Evolutionary conservation across 2,329 filamentous ascomycete species (phyloP).

Genomic region (Alternaria arbusti): DNA sequence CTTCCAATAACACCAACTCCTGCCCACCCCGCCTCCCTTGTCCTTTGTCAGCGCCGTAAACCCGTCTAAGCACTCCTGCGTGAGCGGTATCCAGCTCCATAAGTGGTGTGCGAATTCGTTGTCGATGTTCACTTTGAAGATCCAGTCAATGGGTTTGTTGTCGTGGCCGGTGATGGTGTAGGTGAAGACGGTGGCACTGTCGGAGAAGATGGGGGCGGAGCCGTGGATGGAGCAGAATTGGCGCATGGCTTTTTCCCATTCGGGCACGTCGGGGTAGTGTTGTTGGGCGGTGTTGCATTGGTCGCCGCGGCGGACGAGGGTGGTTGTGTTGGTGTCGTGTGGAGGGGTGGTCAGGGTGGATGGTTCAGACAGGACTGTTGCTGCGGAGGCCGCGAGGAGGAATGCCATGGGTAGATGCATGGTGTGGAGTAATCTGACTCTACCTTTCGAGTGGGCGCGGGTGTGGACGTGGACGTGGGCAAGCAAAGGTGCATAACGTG

Average conservation of each 20-base stretch:
- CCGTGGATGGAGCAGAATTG: not conserved
- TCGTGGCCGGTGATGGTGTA: not conserved
- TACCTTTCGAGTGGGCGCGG: not conserved
- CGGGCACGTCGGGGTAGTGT: not conserved
- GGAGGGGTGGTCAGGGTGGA: not conserved
- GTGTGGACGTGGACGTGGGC: not conserved
- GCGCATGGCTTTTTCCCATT: not conserved
- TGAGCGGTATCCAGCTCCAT: not conserved
- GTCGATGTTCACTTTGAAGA: not conserved
- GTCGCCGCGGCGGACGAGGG: not conserved
- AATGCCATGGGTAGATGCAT: not conserved
- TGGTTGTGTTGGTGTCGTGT: not conserved
- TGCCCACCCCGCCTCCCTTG: not conserved
- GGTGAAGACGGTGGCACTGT: not conserved
- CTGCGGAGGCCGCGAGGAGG: not conserved
- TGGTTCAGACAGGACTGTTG: not conserved
- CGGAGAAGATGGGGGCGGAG: not conserved
- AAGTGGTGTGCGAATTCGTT: not conserved
- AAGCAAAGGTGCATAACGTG: not conserved
- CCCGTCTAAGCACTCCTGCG: not conserved
- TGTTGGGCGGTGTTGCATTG: not conserved
- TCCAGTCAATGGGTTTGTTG: conserved; percentile 4
- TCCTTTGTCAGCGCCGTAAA: not conserved
- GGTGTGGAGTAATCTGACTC: not conserved
- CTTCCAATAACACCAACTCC: not conserved